Percentiles rank a stretch among this genome's conserved stretches.
phyloP scores from a whole-genome alignment of 2,329 filamentous ascomycete genomes.

The Curvularia spicifera region DNA sequence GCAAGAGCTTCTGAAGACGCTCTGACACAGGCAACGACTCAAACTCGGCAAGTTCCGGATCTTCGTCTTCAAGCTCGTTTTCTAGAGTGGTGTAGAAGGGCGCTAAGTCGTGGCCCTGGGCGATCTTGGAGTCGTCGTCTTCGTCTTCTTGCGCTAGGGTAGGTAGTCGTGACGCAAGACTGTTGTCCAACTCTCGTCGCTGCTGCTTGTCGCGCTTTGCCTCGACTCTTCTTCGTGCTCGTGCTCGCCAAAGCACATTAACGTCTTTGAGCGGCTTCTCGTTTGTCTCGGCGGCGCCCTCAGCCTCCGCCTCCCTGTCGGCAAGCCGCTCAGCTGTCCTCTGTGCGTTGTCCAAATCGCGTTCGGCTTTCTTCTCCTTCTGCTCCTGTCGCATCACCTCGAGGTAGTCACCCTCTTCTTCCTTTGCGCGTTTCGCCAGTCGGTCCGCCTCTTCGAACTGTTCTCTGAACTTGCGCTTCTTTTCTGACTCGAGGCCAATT shows the following conservation, averaged over 20 bases:
- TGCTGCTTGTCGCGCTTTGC: slow-evolving; percentile 65
- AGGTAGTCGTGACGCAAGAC: slow-evolving; percentile 59
- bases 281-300: slow-evolving; percentile 29
- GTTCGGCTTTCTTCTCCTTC: slow-evolving; percentile 61
- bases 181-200: slow-evolving; percentile 38
- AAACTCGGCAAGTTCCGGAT: slow-evolving; percentile 81
- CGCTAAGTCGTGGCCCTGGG: slow-evolving; percentile 65
- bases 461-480: slow-evolving; percentile 71
- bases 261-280: slow-evolving; percentile 68
- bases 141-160: slow-evolving; percentile 68
- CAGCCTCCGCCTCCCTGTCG: slow-evolving; percentile 35
- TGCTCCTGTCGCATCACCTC: slow-evolving; percentile 43
- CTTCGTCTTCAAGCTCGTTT: slow-evolving; percentile 77
- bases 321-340: slow-evolving; percentile 81
- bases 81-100: slow-evolving; percentile 61
- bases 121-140: slow-evolving; percentile 74
- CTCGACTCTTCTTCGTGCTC: slow-evolving; percentile 73
- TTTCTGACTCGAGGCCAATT: slow-evolving; percentile 82
- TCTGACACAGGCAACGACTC: slow-evolving; percentile 71
- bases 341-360: slow-evolving; percentile 77
- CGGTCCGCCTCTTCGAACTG: slow-evolving; percentile 44
- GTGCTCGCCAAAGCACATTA: slow-evolving; percentile 78
- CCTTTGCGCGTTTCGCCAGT: slow-evolving; percentile 55
- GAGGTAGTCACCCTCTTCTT: slow-evolving; percentile 46
- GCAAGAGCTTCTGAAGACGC: slow-evolving; percentile 69